These are phyloP conservation scores for Termitomyces sp. DNA, from an alignment of 768 basidiomycete species.

Conservation along the genomic window DNA sequence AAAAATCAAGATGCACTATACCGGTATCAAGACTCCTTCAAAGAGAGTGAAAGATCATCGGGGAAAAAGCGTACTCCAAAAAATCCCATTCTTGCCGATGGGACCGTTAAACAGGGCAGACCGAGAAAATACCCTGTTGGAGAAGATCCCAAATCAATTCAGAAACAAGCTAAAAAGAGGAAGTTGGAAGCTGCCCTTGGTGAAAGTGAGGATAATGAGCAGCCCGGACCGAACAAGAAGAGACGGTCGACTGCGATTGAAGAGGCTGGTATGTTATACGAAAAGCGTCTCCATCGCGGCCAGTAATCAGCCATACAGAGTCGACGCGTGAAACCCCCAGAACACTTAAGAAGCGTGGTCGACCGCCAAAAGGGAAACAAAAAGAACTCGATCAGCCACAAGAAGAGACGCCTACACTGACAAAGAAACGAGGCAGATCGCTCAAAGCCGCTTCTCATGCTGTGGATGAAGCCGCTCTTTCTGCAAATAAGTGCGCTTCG, in stretches of 20 bases:
- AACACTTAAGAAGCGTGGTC: conserved; percentile 33
- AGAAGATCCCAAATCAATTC: conserved; percentile 13
- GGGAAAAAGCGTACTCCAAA: conserved; percentile 29
- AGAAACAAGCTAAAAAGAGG: conserved; percentile 10
- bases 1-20: conserved; percentile 32
- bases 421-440: conserved; percentile 30
- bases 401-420: conserved; percentile 9
- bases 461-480: not conserved
- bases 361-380: conserved; percentile 22
- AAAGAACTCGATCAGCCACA: conserved; percentile 8
- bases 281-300: not conserved
- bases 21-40: conserved; percentile 46
- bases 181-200: conserved; percentile 13
- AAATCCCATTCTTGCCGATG: conserved; percentile 46
- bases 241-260: conserved; percentile 12
- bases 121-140: conserved; percentile 37
- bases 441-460: conserved; percentile 16
- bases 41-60: conserved; percentile 23
- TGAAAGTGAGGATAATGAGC: conserved; percentile 7
- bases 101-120: conserved; percentile 51
- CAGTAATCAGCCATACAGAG: not conserved
- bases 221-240: conserved; percentile 18
- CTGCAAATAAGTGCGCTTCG: not conserved
- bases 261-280: conserved; percentile 4
- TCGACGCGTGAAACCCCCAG: not conserved